phyloP scores from a whole-genome alignment of 2,329 filamentous ascomycete species.

The Elsinoe batatas region DNA sequence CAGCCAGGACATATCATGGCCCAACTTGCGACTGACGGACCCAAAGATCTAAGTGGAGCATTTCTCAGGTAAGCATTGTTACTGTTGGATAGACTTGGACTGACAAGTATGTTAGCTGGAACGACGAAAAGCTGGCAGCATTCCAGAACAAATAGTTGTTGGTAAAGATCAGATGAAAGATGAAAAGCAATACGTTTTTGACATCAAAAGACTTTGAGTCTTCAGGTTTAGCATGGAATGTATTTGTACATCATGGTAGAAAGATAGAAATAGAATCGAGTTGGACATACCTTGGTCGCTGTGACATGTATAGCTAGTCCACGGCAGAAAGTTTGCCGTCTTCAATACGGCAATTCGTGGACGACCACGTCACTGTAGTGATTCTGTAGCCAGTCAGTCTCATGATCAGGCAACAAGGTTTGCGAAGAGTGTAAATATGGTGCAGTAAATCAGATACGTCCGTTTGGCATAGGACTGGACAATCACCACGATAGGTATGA shows the following conservation, averaged over 20 bases:
- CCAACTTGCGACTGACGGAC: conserved; percentile 57
- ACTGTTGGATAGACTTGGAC: background rate
- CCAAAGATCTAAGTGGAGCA: conserved; percentile 61
- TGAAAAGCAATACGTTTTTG: conserved; percentile 64
- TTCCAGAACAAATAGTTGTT: conserved; percentile 39
- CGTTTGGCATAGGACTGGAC: conserved; percentile 53
- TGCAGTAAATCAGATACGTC: conserved; percentile 29
- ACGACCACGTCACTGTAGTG: too few species aligned
- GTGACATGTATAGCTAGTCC: too few species aligned
- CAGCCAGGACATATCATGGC: conserved; percentile 82
- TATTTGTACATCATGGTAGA: conserved; percentile 54
- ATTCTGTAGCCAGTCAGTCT: background rate
- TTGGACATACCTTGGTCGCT: background rate
- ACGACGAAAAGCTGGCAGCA: conserved; percentile 41
- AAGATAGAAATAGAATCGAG: background rate
- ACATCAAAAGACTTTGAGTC: conserved; percentile 50
- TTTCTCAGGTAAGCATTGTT: conserved; percentile 50
- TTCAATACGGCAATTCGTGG: too few species aligned
- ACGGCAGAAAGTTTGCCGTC: too few species aligned
- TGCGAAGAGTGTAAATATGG: conserved; percentile 9
- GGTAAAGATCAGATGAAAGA: conserved; percentile 61
- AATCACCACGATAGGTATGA: conserved; percentile 50
- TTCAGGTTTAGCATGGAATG: conserved; percentile 75
- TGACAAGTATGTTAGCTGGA: conserved; percentile 37
- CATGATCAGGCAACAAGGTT: background rate